A percentile compares a stretch with the other conserved stretches of the same genome.
Conservation (phyloP, 257 asterid species). For the Solanum tarapatanum region DNA sequence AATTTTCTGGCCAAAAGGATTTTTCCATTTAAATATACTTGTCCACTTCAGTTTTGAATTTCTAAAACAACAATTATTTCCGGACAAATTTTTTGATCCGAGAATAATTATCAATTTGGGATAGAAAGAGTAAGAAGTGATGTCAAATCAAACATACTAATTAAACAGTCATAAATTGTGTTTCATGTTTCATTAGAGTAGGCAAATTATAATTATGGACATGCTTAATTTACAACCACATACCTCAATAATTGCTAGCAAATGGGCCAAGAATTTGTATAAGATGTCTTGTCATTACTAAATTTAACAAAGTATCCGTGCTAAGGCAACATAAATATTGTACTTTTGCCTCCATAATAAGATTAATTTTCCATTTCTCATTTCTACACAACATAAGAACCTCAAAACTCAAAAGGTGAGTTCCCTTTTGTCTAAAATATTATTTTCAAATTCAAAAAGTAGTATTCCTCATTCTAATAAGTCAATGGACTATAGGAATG, state of each 20-base stretch:
- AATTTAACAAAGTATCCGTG: neutral
- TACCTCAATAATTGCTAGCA: neutral
- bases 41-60: neutral
- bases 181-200: neutral
- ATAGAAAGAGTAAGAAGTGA: neutral
- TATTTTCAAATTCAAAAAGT: neutral
- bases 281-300: neutral
- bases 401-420: conserved; percentile 26
- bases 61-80: neutral
- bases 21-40: no score
- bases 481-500: no score
- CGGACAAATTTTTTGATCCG: neutral
- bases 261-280: neutral
- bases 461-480: no score
- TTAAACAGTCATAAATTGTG: neutral
- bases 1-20: no score
- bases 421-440: conserved; percentile 18
- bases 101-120: neutral
- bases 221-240: neutral
- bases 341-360: neutral
- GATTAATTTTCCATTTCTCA: neutral
- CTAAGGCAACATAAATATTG: neutral
- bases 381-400: neutral
- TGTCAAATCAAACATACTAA: neutral
- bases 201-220: neutral